Percentiles rank a stretch among this genome's conserved stretches.
Conservation (phyloP, 306 rosid species). For the Gastrolobium bilobum region DNA sequence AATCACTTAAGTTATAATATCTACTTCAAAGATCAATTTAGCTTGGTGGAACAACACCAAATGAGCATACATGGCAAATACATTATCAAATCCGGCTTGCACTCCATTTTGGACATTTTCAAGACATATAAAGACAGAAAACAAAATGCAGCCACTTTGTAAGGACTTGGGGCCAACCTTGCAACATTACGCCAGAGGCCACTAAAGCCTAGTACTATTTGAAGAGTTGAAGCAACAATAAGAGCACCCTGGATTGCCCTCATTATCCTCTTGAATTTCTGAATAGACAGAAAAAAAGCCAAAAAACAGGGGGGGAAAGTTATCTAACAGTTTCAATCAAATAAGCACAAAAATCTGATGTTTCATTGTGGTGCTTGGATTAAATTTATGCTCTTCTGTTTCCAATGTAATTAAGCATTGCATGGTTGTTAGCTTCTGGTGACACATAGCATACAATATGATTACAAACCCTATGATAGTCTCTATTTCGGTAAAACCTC, state of each 20-base stretch:
- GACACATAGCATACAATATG: neutral
- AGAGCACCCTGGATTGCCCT: conserved; percentile 96
- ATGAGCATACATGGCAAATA: conserved; percentile 18
- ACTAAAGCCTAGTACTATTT: conserved; percentile 97
- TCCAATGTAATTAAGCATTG: conserved; percentile 18
- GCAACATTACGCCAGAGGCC: conserved; percentile 99
- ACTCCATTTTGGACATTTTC: conserved; percentile 19
- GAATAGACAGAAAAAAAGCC: conserved; percentile 40
- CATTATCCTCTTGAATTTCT: conserved; percentile 94
- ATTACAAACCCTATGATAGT: conserved; percentile 17
- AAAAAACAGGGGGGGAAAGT: conserved; percentile 14
- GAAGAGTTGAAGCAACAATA: conserved; percentile 97
- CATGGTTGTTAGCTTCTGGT: conserved; percentile 12
- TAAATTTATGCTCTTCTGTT: conserved; percentile 25
- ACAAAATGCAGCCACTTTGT: conserved; percentile 17
- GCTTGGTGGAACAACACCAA: conserved; percentile 38
- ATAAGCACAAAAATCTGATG: conserved; percentile 20
- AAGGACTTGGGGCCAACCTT: conserved; percentile 67
- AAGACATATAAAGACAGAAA: conserved; percentile 23
- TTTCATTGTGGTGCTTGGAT: conserved; percentile 26
- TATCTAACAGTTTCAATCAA: conserved; percentile 39
- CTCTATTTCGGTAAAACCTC: neutral
- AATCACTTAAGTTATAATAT: conserved; percentile 21
- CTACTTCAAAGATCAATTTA: conserved; percentile 35
- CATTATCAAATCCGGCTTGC: conserved; percentile 9